These are phyloP conservation scores for Mycena pura DNA, from an alignment of 768 basidiomycete species.

Conservation along the genomic window DNA sequence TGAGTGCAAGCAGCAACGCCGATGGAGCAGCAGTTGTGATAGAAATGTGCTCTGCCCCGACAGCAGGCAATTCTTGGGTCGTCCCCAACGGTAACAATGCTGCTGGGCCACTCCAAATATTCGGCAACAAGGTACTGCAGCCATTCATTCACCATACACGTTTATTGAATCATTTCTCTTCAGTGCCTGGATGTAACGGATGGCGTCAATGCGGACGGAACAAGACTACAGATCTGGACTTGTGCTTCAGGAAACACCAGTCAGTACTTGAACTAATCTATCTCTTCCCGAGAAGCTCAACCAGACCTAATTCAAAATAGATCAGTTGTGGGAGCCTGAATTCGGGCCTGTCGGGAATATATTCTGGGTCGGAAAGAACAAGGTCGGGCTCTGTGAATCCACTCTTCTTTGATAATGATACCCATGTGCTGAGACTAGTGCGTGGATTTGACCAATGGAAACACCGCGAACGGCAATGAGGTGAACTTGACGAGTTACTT, in stretches of 20 bases:
- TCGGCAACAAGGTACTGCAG: constrained; percentile 20
- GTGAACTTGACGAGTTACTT: constrained; percentile 1
- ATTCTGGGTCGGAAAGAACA: constrained; percentile 19
- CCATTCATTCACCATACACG: neutral
- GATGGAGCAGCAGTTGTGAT: constrained; percentile 19
- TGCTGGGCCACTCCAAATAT: constrained; percentile 26
- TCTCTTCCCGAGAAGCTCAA: neutral
- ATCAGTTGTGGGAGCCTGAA: constrained; percentile 18
- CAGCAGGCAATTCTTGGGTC: constrained; percentile 19
- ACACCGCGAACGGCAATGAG: constrained; percentile 12
- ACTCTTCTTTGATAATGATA: constrained; percentile 4
- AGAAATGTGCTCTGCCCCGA: constrained; percentile 18
- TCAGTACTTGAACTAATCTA: constrained; percentile 21
- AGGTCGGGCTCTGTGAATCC: constrained; percentile 17
- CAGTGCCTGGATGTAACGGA: constrained; percentile 32
- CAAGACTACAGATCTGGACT: constrained; percentile 35
- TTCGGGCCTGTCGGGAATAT: constrained; percentile 18
- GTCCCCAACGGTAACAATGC: constrained; percentile 13
- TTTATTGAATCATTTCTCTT: constrained; percentile 6
- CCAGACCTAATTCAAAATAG: constrained; percentile 11
- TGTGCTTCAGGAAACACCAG: constrained; percentile 28
- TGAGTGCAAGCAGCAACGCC: constrained; percentile 15
- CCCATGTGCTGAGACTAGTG: constrained; percentile 13
- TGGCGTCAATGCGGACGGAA: constrained; percentile 30
- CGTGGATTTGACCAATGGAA: constrained; percentile 18